A percentile compares a stretch with the other conserved stretches of the same genome.
Evolutionary conservation across 1,284 basidiomycete genomes (phyloP).

Genomic region (Sanghuangporus weigelae): DNA sequence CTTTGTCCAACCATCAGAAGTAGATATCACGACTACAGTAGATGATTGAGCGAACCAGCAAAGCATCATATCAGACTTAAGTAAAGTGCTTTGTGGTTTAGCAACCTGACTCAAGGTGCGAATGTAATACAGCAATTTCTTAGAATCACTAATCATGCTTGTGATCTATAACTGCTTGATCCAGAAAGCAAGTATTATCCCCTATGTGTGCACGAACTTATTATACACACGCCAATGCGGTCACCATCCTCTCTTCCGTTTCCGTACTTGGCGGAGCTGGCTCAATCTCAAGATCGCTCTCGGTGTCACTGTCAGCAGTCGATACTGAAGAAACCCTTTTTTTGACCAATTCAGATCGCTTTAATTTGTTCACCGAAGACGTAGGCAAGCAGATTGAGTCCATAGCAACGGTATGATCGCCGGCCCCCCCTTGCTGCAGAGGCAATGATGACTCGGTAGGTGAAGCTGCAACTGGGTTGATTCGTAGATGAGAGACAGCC

Average conservation of each 20-base stretch:
- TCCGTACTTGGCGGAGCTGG: background rate
- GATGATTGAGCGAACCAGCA: too few species aligned
- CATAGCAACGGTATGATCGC: background rate
- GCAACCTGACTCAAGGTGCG: too few species aligned
- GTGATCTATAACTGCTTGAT: background rate
- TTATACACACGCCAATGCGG: background rate
- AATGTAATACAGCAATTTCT: too few species aligned
- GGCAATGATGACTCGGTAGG: background rate
- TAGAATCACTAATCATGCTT: background rate
- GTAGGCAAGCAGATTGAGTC: background rate
- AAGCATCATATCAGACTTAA: too few species aligned
- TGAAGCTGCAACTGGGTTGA: background rate
- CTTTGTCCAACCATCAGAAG: background rate
- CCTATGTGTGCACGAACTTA: background rate
- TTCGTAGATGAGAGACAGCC: constrained; percentile 1
- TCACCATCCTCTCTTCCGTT: background rate
- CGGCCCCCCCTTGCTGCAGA: background rate
- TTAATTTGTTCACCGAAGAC: background rate
- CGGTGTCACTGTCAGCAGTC: background rate
- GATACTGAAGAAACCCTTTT: background rate
- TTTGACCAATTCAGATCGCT: background rate
- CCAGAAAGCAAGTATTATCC: background rate
- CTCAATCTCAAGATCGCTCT: constrained; percentile 17
- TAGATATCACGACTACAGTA: too few species aligned
- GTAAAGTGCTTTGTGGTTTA: too few species aligned